Percentiles rank a stretch among this genome's conserved stretches.
phyloP scores from a whole-genome alignment of 257 asterid genomes.

The Euphrasia confusa region DNA sequence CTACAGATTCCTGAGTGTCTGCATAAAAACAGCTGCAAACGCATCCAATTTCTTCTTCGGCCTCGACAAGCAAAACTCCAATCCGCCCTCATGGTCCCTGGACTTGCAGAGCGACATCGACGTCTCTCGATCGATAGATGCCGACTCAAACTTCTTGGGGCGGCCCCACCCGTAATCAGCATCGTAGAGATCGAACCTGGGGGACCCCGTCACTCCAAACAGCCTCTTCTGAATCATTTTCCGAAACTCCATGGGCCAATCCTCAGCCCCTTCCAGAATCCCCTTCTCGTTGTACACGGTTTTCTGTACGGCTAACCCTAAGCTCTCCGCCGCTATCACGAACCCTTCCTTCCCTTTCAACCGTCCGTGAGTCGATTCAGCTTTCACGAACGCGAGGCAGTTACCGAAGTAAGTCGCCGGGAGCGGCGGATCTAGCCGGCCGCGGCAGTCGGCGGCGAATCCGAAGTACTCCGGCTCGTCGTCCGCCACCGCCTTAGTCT shows the following conservation, averaged over 20 bases:
- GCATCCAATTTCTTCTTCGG: constrained; percentile 30
- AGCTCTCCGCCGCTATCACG: constrained; percentile 26
- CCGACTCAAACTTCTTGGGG: constrained; percentile 33
- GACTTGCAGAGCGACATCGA: constrained; percentile 36
- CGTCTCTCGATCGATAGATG: constrained; percentile 29
- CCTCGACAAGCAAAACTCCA: constrained; percentile 30
- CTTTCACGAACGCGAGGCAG: constrained; percentile 29
- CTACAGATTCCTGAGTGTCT: constrained; percentile 24
- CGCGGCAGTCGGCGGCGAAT: constrained; percentile 40
- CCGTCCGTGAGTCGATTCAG: constrained; percentile 24
- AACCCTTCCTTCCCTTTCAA: constrained; percentile 30
- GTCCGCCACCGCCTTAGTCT: constrained; percentile 23
- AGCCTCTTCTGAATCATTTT: constrained; percentile 29
- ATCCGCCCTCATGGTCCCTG: constrained; percentile 32
- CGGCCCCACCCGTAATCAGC: constrained; percentile 39
- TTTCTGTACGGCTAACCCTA: constrained; percentile 30
- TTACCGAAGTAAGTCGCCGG: constrained; percentile 36
- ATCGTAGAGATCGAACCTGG: constrained; percentile 34
- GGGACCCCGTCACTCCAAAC: constrained; percentile 33
- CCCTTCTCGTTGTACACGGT: constrained; percentile 32
- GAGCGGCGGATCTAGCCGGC: constrained; percentile 33
- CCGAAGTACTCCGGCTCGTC: constrained; percentile 32
- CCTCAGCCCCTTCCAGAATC: constrained; percentile 29
- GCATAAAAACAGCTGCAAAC: constrained; percentile 29
- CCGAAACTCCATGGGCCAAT: constrained; percentile 31